Evolutionary conservation across 805 yeast species (phyloP), one percentile per base, ranked within the genome.

Genomic region (Yarrowia hollandica): DNA sequence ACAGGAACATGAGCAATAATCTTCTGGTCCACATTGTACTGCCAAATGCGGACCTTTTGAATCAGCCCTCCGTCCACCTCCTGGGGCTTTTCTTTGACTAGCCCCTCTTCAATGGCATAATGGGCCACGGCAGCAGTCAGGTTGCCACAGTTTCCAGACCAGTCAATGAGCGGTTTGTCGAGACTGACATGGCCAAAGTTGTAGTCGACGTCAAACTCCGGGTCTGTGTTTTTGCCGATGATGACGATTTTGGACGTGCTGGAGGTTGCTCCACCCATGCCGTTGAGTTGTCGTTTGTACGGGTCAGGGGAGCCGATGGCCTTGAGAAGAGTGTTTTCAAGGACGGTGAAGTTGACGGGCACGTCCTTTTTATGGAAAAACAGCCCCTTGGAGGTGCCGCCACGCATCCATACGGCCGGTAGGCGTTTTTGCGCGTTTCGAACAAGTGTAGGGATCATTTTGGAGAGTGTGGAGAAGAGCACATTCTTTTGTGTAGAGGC

Each of bases 301-400:
- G 59, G 61, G 30, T 60, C 62, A 3, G 62, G 62, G 28, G 60
- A 54, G 7, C 62, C 62, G 41, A 60, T 60, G 22, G 61, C 58
- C 14, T 38, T 38, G 8, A 60, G 30, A 2, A 60, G 44, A 8
- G 52, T 26, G 15, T 19, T 41, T 26, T 52, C 58, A 14, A 52
- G 58, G 19, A 16, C 34, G 9, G 44, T 7, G 35, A 35, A 28
- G 33, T 60, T 61, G 12, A 30, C 19, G 2, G 62, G 62, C n/a
- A 60, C 26, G 35, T 46, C 56, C 4, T 21, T 28, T 18, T 48
- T 35, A 23, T 25, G 9, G 31, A 60, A 58, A 41, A 60, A 60
- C 1, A 60, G 41, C 1, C 62, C 62, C 35, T 58, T 58, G 39
- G 62, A 60, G 34, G 62, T 60, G 15, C 62, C 62, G 9, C 62